Percentiles rank a stretch among this genome's conserved stretches.
Evolutionary conservation across 202 grass and related monocot genomes (phyloP).

Genomic region (Saccharum hybrid): DNA sequence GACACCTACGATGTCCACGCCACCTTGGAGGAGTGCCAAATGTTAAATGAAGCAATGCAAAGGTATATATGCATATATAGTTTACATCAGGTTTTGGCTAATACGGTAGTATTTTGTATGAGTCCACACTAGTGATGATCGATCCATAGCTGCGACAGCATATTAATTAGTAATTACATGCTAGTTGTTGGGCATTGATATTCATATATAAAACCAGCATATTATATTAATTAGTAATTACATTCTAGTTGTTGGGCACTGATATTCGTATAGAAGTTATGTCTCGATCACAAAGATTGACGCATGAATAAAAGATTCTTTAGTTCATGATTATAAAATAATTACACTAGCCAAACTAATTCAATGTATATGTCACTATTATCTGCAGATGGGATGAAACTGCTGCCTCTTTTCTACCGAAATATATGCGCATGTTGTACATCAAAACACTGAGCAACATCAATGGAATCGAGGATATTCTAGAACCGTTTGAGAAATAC

Average conservation of each 20-base stretch:
- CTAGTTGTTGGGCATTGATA: not conserved
- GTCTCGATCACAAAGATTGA: not conserved
- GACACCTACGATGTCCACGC: too few relatives aligned
- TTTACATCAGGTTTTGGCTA: not conserved
- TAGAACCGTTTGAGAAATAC: constrained; percentile 38
- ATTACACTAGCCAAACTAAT: not conserved
- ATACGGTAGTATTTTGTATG: not conserved
- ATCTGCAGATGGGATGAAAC: constrained; percentile 43
- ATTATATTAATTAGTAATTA: too few relatives aligned
- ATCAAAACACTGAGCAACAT: constrained; percentile 4
- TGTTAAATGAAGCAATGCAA: too few relatives aligned
- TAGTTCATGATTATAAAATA: not conserved
- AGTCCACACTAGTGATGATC: not conserved
- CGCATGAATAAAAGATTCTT: not conserved
- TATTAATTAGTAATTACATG: too few relatives aligned
- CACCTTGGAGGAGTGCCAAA: too few relatives aligned
- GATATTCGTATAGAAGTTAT: too few relatives aligned
- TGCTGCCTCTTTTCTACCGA: constrained; percentile 8
- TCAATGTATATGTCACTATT: not conserved
- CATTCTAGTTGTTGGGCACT: too few relatives aligned
- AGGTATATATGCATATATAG: too few relatives aligned
- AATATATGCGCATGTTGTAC: constrained; percentile 18
- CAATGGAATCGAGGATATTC: constrained; percentile 27
- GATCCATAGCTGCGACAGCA: too few relatives aligned
- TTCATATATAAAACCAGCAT: too few relatives aligned